Conservation (phyloP, 352 stramenopile species). For the Ophiocytium majus region DNA sequence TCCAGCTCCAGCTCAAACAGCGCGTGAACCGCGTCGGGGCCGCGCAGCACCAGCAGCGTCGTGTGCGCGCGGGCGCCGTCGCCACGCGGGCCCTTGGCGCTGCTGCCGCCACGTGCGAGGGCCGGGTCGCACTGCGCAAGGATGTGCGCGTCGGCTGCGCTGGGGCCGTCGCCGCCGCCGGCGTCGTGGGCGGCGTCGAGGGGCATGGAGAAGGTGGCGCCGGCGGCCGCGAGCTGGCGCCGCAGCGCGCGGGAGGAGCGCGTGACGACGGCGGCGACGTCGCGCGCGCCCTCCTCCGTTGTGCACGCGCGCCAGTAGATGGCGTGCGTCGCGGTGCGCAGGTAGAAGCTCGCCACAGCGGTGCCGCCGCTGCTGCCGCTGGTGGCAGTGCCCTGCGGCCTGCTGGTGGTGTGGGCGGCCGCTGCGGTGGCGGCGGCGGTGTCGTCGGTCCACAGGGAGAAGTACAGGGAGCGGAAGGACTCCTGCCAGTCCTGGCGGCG, state of each 20-base stretch:
- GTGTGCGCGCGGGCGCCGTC: constrained; percentile 24
- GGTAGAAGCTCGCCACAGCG: not conserved
- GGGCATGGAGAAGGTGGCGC: constrained; percentile 43
- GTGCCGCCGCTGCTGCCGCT: not conserved
- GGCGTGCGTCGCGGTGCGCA: not conserved
- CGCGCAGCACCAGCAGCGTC: constrained; percentile 33
- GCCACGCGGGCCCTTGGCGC: no score
- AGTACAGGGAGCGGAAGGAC: constrained; percentile 34
- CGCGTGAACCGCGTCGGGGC: constrained; percentile 35
- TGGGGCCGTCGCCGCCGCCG: constrained; percentile 13
- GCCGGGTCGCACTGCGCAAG: no score
- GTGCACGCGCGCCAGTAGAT: not conserved
- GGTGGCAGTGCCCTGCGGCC: not conserved
- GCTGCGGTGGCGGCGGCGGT: not conserved
- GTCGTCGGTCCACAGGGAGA: constrained; percentile 18
- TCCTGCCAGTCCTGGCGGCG: constrained; percentile 37
- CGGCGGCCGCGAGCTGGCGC: constrained; percentile 30
- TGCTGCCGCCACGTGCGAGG: not conserved
- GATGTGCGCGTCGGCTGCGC: not conserved
- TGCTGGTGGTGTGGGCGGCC: constrained; percentile 4
- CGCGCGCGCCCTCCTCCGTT: not conserved
- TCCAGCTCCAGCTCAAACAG: constrained; percentile 47
- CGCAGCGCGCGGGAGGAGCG: constrained; percentile 29
- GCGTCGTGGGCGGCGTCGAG: constrained; percentile 35
- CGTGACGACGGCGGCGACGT: constrained; percentile 30